Evolutionary conservation across 495 filamentous ascomycete genomes (phyloP), one percentile per base, ranked within the genome.

Genomic region (Glonium stellatum): DNA sequence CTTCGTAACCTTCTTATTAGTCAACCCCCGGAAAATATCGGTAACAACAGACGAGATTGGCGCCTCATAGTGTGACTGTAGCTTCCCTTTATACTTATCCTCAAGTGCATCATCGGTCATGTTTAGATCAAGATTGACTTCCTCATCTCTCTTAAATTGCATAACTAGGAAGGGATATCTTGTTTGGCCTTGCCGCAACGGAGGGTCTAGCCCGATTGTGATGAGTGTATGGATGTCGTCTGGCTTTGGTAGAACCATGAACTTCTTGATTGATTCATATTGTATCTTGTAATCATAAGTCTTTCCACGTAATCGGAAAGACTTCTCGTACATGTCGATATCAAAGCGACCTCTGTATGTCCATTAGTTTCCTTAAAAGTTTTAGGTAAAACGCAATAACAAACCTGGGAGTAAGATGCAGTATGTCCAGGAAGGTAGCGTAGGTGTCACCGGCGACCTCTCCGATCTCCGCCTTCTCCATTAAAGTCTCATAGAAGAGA

Each of bases 241-340:
- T 9, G 93, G 92, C 76, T 97, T 99, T 5, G 95, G 95, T 5
- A 99, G 84, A 55, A 96, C 79, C 83, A 99, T 95, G 73, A 97
- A 97, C 74, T 97, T 97, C 78, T 99, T 99, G 77, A 97, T 89
- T 36, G 84, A 80, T 36, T 96, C 88, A 71, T 96, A 99, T 75
- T 96, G 90, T 62, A 99, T 96, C 80, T 99, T 99, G 83, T 99
- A 99, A 78, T 97, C 95, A 80, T 99, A 99, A 34, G 95, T 99
- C 75, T 97, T 97, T 53, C 95, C 95, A 52, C 95, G 92, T 58
- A 99, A 83, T 58, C 95, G 87, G 82, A 99, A 97, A 5, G 95
- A 97, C 0, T 84, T 84, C 71, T 97, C 95, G 81, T 97, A 99
- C 89, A 99, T 96, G 72, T 97, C 95, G 79, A 97, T 95, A 73